Evolutionary conservation across 2,329 filamentous ascomycete genomes (phyloP).

Genomic region (Pseudogymnoascus sp.): DNA sequence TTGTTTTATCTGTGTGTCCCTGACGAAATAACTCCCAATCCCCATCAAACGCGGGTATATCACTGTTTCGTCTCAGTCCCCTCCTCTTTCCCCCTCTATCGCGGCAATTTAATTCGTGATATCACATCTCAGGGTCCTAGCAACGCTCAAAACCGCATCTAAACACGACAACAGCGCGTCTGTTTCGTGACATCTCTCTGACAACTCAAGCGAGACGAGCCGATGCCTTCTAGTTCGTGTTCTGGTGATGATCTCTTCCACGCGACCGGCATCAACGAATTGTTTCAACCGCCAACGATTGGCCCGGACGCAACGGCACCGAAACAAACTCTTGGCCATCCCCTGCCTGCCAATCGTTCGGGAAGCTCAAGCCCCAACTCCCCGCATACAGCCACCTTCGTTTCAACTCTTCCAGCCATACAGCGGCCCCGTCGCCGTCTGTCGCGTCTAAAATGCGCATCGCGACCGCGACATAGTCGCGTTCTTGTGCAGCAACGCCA

Average conservation of each 20-base stretch:
- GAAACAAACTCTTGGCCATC: constrained; percentile 1
- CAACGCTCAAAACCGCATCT: not conserved
- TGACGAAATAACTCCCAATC: not conserved
- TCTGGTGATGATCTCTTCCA: not conserved
- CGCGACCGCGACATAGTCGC: constrained; percentile 7
- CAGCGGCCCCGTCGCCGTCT: not conserved
- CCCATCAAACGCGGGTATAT: not conserved
- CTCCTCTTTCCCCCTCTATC: not conserved
- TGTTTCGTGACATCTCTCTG: constrained; percentile 3
- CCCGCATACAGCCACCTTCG: not conserved
- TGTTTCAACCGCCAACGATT: constrained; percentile 10
- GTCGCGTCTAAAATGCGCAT: constrained; percentile 9
- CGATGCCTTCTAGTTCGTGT: constrained; percentile 5
- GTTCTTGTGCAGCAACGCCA: constrained; percentile 9
- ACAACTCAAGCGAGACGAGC: not conserved
- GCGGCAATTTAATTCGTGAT: not conserved
- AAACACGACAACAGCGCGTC: constrained; percentile 8
- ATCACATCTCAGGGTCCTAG: not conserved
- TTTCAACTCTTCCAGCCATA: constrained; percentile 10
- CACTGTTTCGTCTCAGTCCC: not conserved
- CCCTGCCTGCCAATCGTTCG: not conserved
- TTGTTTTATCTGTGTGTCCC: not conserved
- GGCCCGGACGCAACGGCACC: not conserved
- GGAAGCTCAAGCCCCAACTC: not conserved
- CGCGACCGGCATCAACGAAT: not conserved